Percentiles rank a stretch among this genome's conserved stretches.
Conservation (phyloP, 495 filamentous ascomycete genomes). For the Chaetomium tenue region DNA sequence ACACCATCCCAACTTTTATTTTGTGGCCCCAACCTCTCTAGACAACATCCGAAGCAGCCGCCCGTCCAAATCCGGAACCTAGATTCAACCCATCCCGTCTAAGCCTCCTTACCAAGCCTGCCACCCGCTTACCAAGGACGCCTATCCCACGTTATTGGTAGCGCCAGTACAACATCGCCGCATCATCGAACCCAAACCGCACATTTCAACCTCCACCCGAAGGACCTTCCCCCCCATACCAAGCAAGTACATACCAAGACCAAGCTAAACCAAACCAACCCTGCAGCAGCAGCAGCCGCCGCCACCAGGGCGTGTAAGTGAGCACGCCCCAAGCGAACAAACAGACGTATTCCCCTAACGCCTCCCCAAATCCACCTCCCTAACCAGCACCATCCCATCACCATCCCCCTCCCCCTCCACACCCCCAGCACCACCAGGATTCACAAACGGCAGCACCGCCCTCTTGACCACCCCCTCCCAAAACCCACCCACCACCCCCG, state of each 20-base stretch:
- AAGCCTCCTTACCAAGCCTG: constrained; percentile 11
- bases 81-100: constrained; percentile 4
- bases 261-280: not conserved
- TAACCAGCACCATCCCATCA: constrained; percentile 37
- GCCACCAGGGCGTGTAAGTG: too few species aligned
- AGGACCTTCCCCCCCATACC: not conserved
- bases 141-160: not conserved
- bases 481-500: constrained; percentile 66
- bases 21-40: not conserved
- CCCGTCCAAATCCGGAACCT: constrained; percentile 3
- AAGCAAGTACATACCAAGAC: not conserved
- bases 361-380: constrained; percentile 38
- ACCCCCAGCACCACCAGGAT: not conserved
- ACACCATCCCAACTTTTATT: not conserved
- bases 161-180: not conserved
- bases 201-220: not conserved
- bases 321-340: too few species aligned
- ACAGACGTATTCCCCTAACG: constrained; percentile 28
- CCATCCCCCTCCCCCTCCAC: constrained; percentile 12
- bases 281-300: not conserved
- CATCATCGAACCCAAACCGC: not conserved
- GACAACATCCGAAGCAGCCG: not conserved
- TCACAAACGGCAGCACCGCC: constrained; percentile 50
- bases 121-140: constrained; percentile 1
- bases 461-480: constrained; percentile 69